Conservation (phyloP, 805 yeast genomes). For the Jamesozyma rosinii region DNA sequence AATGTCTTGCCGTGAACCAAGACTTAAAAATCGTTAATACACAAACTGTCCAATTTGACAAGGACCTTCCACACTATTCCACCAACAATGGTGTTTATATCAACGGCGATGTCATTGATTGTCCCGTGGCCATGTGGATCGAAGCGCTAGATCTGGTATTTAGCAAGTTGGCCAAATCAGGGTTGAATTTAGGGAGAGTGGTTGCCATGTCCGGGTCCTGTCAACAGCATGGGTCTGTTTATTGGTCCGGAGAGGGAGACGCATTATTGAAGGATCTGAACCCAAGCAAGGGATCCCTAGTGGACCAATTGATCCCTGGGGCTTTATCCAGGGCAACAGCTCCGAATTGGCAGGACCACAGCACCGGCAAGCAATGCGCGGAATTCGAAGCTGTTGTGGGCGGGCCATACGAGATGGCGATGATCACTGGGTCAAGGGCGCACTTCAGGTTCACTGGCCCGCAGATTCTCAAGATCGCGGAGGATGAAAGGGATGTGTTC, state of each 20-base stretch:
- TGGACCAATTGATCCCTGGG: slow-evolving; percentile 37
- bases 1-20: slow-evolving; percentile 56
- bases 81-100: slow-evolving; percentile 67
- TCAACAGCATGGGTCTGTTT: slow-evolving; percentile 89
- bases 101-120: slow-evolving; percentile 48
- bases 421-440: slow-evolving; percentile 74
- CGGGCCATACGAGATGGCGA: slow-evolving; percentile 49
- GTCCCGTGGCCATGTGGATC: slow-evolving; percentile 87
- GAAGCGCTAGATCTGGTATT: slow-evolving; percentile 68
- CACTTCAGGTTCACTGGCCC: slow-evolving; percentile 87
- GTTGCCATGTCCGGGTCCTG: slow-evolving; percentile 74
- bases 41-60: slow-evolving; percentile 64
- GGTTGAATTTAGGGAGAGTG: slow-evolving; percentile 52
- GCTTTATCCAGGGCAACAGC: slow-evolving; percentile 58
- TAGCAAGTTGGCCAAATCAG: slow-evolving; percentile 38
- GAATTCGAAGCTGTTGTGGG: slow-evolving; percentile 54
- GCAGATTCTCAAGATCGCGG: slow-evolving; percentile 70
- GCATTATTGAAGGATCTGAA: slow-evolving; percentile 33
- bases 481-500: slow-evolving; percentile 44
- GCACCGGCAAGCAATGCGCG: slow-evolving; percentile 61
- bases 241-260: slow-evolving; percentile 51
- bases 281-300: slow-evolving; percentile 29
- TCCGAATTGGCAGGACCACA: slow-evolving; percentile 94
- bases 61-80: slow-evolving; percentile 48
- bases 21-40: slow-evolving; percentile 45